Percentiles rank a stretch among this genome's conserved stretches.
These are phyloP conservation scores for Dendrobium chrysotoxum DNA, from an alignment of 106 monocot species.

Conservation along the genomic window DNA sequence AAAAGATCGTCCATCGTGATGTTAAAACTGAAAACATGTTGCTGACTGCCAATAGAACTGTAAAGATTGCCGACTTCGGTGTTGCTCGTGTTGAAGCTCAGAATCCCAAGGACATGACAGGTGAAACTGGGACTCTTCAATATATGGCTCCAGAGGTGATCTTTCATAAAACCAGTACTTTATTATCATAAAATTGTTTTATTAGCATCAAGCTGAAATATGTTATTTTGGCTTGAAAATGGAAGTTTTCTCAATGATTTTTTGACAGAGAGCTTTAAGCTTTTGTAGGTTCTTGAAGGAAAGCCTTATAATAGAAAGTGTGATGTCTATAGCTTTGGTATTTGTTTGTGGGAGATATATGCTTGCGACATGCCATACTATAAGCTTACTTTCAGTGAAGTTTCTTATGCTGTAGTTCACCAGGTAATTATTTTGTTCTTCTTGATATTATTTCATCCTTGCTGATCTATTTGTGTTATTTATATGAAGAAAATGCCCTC, in stretches of 20 bases:
- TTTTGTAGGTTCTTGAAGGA: constrained; percentile 56
- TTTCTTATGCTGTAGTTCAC: constrained; percentile 59
- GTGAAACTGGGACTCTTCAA: constrained; percentile 90
- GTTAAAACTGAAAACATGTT: constrained; percentile 91
- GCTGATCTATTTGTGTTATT: not conserved
- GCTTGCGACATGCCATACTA: constrained; percentile 72
- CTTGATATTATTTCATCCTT: not conserved
- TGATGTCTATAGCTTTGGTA: constrained; percentile 77
- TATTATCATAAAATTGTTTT: not conserved
- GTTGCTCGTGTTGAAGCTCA: constrained; percentile 93
- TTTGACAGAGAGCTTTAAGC: not conserved
- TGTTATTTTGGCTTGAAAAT: not conserved
- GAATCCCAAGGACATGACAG: constrained; percentile 86
- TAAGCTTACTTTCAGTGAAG: constrained; percentile 55
- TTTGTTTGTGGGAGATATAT: constrained; percentile 80
- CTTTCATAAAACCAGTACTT: not conserved
- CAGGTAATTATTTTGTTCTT: constrained; percentile 29
- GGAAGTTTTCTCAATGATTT: not conserved
- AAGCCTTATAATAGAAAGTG: constrained; percentile 69
- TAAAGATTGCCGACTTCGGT: constrained; percentile 94
- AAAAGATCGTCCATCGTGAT: constrained; percentile 83
- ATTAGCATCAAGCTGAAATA: not conserved
- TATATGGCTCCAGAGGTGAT: constrained; percentile 96
- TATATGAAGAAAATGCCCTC: not conserved
- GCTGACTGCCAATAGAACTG: constrained; percentile 27